Evolutionary conservation across 345 rosid species (phyloP).

Genomic region (Cardiospermum halicacabum): DNA sequence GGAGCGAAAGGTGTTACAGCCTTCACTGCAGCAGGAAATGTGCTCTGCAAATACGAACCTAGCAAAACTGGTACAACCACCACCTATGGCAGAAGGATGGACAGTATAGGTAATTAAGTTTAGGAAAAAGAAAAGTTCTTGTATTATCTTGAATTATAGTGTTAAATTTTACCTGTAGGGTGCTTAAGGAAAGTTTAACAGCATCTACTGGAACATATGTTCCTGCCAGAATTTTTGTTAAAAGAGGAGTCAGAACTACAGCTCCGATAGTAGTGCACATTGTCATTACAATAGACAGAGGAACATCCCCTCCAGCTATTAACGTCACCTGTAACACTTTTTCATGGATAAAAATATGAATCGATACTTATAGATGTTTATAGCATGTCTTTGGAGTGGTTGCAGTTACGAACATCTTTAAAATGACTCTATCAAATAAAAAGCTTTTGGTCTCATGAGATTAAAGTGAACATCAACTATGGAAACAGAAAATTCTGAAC

Average conservation of each 20-base stretch:
- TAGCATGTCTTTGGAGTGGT: neutral
- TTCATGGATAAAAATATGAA: constrained; percentile 27
- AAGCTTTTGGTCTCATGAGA: neutral
- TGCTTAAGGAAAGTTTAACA: constrained; percentile 55
- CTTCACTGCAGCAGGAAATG: constrained; percentile 47
- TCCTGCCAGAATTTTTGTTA: constrained; percentile 55
- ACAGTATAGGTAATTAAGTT: neutral
- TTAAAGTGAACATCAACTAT: neutral
- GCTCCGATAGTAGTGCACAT: constrained; percentile 59
- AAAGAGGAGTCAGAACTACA: constrained; percentile 53
- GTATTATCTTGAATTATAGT: neutral
- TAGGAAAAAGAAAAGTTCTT: neutral
- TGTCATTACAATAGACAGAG: constrained; percentile 60
- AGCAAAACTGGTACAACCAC: constrained; percentile 58
- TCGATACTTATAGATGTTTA: neutral
- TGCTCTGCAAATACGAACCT: constrained; percentile 50
- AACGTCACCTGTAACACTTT: constrained; percentile 60
- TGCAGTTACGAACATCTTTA: neutral
- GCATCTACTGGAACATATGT: constrained; percentile 65
- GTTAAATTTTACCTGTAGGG: constrained; percentile 41
- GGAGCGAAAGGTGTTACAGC: constrained; percentile 51
- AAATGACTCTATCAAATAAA: neutral
- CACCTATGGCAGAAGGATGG: constrained; percentile 34
- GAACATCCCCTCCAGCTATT: constrained; percentile 66
- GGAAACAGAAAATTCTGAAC: neutral